These are phyloP conservation scores for Colletotrichum falcatum DNA, from an alignment of 2,329 filamentous ascomycete genomes.

Conservation along the genomic window DNA sequence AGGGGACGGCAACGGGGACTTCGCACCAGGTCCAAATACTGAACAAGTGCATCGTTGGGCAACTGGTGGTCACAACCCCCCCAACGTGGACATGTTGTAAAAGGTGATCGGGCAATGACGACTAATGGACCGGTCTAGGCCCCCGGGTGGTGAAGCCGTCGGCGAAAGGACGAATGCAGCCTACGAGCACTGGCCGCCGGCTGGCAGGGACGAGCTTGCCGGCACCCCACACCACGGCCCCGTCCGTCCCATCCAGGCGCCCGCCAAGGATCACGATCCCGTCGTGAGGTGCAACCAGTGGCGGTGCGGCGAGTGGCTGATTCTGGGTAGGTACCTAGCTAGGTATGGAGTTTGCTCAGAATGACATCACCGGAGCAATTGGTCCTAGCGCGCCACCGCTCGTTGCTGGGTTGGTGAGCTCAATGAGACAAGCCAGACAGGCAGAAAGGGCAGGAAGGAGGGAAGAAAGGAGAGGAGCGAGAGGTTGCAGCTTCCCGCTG, in stretches of 20 bases:
- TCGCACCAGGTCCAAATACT: neutral
- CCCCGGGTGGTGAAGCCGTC: slow-evolving; percentile 16
- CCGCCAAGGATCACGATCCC: slow-evolving; percentile 19
- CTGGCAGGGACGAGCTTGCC: slow-evolving; percentile 10
- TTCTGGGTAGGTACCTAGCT: too few relatives aligned
- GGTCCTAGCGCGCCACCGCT: slow-evolving; percentile 30
- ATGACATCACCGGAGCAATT: slow-evolving; percentile 44
- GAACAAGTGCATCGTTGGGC: neutral
- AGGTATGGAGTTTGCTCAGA: slow-evolving; percentile 28
- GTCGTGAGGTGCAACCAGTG: slow-evolving; percentile 11
- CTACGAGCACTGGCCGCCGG: slow-evolving; percentile 20
- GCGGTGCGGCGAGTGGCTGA: slow-evolving; percentile 34
- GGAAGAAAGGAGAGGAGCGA: neutral
- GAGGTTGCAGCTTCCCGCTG: slow-evolving; percentile 16
- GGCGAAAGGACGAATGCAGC: slow-evolving; percentile 11
- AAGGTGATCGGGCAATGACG: slow-evolving; percentile 17
- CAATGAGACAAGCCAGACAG: slow-evolving; percentile 22
- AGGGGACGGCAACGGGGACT: neutral
- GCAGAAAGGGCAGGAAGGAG: slow-evolving; percentile 2
- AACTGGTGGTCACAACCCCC: neutral
- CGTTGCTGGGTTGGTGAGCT: slow-evolving; percentile 10
- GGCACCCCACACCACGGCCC: slow-evolving; percentile 27
- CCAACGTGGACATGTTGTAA: neutral
- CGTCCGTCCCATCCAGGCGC: slow-evolving; percentile 24
- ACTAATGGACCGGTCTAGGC: slow-evolving; percentile 29